phyloP scores from a whole-genome alignment of 768 basidiomycete species.

The Amylocystis lapponica region DNA sequence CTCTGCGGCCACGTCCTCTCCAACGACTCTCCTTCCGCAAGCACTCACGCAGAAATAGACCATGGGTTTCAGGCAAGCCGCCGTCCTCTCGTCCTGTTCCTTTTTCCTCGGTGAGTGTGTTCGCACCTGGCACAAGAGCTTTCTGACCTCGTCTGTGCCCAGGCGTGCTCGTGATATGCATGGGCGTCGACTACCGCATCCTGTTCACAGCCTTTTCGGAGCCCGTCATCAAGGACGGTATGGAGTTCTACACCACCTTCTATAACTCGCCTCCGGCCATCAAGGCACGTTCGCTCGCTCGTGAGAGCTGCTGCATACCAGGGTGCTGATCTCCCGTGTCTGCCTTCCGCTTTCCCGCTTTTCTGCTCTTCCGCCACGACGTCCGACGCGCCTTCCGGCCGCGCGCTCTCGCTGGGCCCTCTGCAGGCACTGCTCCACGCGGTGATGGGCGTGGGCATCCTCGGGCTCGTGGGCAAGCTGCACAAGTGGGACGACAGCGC shows the following conservation, averaged over 20 bases:
- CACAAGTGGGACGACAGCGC: slow-evolving; percentile 90
- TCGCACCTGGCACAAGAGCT: slow-evolving; percentile 9
- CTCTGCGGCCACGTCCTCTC: too few species aligned
- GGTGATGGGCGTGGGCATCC: slow-evolving; percentile 71
- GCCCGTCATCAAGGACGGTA: slow-evolving; percentile 65
- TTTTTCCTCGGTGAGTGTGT: slow-evolving; percentile 81
- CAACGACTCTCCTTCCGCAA: neutral
- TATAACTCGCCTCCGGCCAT: slow-evolving; percentile 91
- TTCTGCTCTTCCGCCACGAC: neutral
- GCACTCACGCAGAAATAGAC: slow-evolving; percentile 1
- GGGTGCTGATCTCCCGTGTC: neutral
- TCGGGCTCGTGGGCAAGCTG: slow-evolving; percentile 73
- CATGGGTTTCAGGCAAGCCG: slow-evolving; percentile 89
- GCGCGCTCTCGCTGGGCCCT: neutral
- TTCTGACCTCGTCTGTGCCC: slow-evolving; percentile 8
- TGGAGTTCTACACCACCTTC: slow-evolving; percentile 89
- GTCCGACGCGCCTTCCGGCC: slow-evolving; percentile 1
- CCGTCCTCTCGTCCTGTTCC: slow-evolving; percentile 80
- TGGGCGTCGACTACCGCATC: slow-evolving; percentile 83
- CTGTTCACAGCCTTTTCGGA: slow-evolving; percentile 66
- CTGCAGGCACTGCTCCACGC: slow-evolving; percentile 79
- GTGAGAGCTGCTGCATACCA: neutral
- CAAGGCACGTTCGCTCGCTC: slow-evolving; percentile 56
- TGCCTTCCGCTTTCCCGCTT: neutral
- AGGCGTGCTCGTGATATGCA: slow-evolving; percentile 82